Percentiles rank a stretch among this genome's conserved stretches.
Conservation (phyloP, 179 eudicot genomes). For the Nepenthes alata region DNA sequence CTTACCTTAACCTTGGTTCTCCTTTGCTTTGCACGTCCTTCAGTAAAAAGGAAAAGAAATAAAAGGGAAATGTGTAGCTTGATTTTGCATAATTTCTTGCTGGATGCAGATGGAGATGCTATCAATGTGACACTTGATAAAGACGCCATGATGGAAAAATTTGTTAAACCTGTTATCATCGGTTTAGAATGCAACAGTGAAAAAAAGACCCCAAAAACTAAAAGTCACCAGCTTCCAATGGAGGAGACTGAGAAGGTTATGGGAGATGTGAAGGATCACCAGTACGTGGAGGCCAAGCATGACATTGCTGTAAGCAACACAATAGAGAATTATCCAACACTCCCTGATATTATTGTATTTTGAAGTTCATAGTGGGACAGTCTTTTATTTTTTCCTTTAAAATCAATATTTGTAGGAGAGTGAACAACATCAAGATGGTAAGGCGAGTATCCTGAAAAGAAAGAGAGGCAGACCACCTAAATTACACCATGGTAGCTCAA, state of each 20-base stretch:
- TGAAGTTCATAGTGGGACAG: neutral
- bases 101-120: conserved; percentile 15
- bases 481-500: conserved; percentile 15
- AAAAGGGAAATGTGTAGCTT: neutral
- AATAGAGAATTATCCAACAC: neutral
- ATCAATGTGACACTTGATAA: conserved; percentile 9
- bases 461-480: conserved; percentile 38
- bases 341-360: neutral
- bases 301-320: conserved; percentile 13
- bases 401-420: neutral
- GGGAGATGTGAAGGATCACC: conserved; percentile 12
- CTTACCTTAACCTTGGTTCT: neutral
- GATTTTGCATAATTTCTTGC: neutral
- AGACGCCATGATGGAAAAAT: conserved; percentile 4
- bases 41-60: neutral
- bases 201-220: conserved; percentile 8
- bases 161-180: conserved; percentile 15
- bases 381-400: neutral
- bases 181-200: conserved; percentile 20
- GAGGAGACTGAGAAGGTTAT: conserved; percentile 8
- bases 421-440: conserved; percentile 18
- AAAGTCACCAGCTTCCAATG: conserved; percentile 8
- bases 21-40: neutral
- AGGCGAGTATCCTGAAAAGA: conserved; percentile 23
- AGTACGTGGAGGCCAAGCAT: conserved; percentile 9